Percentiles rank a stretch among this genome's conserved stretches.
Evolutionary conservation across 2,329 filamentous ascomycete species (phyloP).

Genomic region (Coniochaeta sp.): DNA sequence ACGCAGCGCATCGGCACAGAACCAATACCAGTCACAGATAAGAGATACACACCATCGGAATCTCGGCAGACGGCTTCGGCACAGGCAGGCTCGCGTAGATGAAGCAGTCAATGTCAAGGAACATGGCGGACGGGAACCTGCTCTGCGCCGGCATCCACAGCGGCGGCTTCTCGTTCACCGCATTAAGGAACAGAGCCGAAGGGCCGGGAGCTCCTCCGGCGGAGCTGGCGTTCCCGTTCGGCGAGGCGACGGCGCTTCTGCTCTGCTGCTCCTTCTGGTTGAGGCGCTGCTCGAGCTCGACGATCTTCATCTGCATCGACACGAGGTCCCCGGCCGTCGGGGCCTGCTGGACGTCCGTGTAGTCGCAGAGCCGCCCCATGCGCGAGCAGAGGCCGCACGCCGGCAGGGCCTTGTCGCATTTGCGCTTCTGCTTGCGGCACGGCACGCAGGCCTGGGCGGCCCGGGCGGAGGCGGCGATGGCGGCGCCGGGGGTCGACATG

Average conservation of each 20-base stretch:
- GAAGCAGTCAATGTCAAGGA: constrained; percentile 34
- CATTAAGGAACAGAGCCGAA: neutral
- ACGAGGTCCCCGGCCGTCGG: constrained; percentile 32
- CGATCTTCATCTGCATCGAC: constrained; percentile 26
- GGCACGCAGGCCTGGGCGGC: constrained; percentile 15
- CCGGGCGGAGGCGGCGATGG: neutral
- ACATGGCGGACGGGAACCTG: constrained; percentile 33
- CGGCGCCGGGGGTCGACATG: neutral
- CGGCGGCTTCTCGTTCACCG: constrained; percentile 4
- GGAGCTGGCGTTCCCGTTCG: neutral
- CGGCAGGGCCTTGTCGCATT: constrained; percentile 43
- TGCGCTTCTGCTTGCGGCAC: constrained; percentile 37
- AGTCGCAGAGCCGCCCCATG: constrained; percentile 33
- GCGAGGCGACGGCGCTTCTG: neutral
- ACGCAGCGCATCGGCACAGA: no score
- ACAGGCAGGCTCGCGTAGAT: constrained; percentile 26
- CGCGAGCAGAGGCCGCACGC: constrained; percentile 37
- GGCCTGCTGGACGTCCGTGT: constrained; percentile 24
- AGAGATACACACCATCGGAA: constrained; percentile 26
- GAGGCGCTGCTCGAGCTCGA: constrained; percentile 29
- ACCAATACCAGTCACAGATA: no score
- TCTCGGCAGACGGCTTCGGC: constrained; percentile 27
- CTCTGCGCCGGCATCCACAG: constrained; percentile 15
- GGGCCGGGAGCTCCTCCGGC: neutral
- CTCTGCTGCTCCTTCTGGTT: constrained; percentile 7